phyloP scores from a whole-genome alignment of 2,329 filamentous ascomycete genomes.

The Cryphonectria japonica region DNA sequence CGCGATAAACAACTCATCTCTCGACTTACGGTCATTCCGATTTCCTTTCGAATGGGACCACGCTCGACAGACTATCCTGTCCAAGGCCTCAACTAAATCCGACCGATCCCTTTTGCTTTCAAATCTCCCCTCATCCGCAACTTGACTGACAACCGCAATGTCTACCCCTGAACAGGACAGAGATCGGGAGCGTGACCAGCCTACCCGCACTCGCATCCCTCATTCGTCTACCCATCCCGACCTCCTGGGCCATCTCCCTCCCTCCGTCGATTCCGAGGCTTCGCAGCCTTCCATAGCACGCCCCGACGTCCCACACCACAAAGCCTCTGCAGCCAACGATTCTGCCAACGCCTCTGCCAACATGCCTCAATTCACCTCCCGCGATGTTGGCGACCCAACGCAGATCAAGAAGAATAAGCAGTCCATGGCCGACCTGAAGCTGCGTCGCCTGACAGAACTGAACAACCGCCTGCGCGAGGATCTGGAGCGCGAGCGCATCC shows the following conservation, averaged over 20 bases:
- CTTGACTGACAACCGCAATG: conserved; percentile 26
- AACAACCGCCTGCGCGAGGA: conserved; percentile 96
- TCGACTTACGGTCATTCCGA: not conserved
- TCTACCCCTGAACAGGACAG: conserved; percentile 24
- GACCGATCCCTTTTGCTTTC: conserved; percentile 8
- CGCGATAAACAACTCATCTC: not conserved
- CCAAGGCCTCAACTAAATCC: not conserved
- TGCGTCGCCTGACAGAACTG: conserved; percentile 92
- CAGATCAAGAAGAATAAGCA: conserved; percentile 93
- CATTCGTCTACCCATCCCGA: conserved; percentile 23
- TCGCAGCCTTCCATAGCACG: conserved; percentile 28
- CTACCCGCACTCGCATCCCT: conserved; percentile 20
- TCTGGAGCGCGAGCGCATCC: conserved; percentile 91
- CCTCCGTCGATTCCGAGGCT: conserved; percentile 25
- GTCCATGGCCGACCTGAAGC: conserved; percentile 98
- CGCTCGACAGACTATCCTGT: not conserved
- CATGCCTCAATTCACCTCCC: conserved; percentile 70
- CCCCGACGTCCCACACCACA: conserved; percentile 31
- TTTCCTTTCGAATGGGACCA: not conserved
- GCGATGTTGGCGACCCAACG: conserved; percentile 68
- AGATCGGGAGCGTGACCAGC: conserved; percentile 17
- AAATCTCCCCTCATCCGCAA: conserved; percentile 5
- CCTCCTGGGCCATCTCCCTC: conserved; percentile 18
- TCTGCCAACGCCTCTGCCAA: conserved; percentile 39
- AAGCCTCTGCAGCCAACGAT: conserved; percentile 36